These are phyloP conservation scores for Hansenula sp. DNA, from an alignment of 1,139 yeast genomes.

Conservation along the genomic window DNA sequence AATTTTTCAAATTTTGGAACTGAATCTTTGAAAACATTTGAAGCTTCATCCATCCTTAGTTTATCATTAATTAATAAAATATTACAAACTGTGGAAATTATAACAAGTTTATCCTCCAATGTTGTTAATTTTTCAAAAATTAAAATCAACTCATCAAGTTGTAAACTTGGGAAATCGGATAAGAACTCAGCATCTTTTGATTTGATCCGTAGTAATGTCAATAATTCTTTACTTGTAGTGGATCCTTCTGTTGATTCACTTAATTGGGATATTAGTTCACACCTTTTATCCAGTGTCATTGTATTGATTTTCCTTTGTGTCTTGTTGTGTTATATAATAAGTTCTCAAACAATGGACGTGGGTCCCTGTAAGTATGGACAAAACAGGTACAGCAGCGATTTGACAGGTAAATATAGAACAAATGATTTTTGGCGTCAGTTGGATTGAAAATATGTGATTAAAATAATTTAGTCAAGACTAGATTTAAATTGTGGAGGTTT, in stretches of 20 bases:
- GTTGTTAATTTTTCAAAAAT: constrained; percentile 8
- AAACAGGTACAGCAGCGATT: too few species aligned
- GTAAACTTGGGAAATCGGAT: constrained; percentile 6
- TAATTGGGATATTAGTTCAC: neutral
- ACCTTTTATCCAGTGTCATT: neutral
- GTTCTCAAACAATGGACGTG: too few species aligned
- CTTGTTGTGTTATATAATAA: too few species aligned
- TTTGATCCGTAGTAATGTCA: constrained; percentile 7
- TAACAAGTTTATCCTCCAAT: constrained; percentile 12
- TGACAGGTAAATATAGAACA: too few species aligned
- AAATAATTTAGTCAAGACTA: too few species aligned
- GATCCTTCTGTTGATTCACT: neutral
- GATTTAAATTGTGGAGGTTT: too few species aligned
- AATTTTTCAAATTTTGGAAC: constrained; percentile 12
- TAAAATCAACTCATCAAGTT: constrained; percentile 8
- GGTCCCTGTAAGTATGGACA: too few species aligned
- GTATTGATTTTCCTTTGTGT: too few species aligned
- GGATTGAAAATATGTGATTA: too few species aligned
- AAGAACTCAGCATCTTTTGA: constrained; percentile 15
- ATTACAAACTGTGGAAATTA: constrained; percentile 18
- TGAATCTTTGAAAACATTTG: neutral
- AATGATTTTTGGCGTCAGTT: too few species aligned
- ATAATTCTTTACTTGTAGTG: neutral
- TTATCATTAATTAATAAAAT: constrained; percentile 14
- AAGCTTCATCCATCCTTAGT: constrained; percentile 8